Conservation (phyloP, 1,139 yeast species). For the Suhomyces panamericanus region DNA sequence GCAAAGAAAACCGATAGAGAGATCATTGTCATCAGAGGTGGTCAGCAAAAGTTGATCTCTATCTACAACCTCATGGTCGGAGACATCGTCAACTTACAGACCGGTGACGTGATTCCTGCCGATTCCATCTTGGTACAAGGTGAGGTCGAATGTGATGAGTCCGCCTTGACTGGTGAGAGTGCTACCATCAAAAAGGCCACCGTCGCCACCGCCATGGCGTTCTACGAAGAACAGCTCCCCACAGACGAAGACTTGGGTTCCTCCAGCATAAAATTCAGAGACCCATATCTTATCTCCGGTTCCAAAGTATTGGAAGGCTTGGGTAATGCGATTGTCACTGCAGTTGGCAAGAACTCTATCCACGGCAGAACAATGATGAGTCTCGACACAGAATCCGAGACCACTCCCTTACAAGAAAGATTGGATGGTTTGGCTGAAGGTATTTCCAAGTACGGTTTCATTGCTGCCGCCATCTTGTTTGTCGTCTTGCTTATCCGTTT, state of each 20-base stretch:
- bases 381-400: slow-evolving; percentile 69
- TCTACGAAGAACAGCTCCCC: slow-evolving; percentile 29
- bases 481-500: slow-evolving; percentile 77
- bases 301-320: slow-evolving; percentile 82
- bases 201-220: slow-evolving; percentile 47
- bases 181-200: slow-evolving; percentile 71
- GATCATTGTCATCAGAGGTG: slow-evolving; percentile 73
- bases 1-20: slow-evolving; percentile 84
- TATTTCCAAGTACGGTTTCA: slow-evolving; percentile 87
- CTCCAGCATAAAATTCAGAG: slow-evolving; percentile 47
- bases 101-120: slow-evolving; percentile 93
- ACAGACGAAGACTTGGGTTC: slow-evolving; percentile 54
- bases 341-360: slow-evolving; percentile 85
- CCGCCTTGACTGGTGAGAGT: slow-evolving; percentile 92
- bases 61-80: slow-evolving; percentile 83
- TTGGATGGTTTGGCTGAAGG: slow-evolving; percentile 84
- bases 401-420: slow-evolving; percentile 86
- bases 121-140: slow-evolving; percentile 81
- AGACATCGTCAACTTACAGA: slow-evolving; percentile 76
- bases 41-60: slow-evolving; percentile 66
- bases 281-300: slow-evolving; percentile 90
- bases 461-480: slow-evolving; percentile 79
- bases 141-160: slow-evolving; percentile 85
- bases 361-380: slow-evolving; percentile 91
- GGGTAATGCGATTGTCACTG: slow-evolving; percentile 83